Evolutionary conservation across 306 rosid species (phyloP).

Genomic region (Ceratonia siliqua): DNA sequence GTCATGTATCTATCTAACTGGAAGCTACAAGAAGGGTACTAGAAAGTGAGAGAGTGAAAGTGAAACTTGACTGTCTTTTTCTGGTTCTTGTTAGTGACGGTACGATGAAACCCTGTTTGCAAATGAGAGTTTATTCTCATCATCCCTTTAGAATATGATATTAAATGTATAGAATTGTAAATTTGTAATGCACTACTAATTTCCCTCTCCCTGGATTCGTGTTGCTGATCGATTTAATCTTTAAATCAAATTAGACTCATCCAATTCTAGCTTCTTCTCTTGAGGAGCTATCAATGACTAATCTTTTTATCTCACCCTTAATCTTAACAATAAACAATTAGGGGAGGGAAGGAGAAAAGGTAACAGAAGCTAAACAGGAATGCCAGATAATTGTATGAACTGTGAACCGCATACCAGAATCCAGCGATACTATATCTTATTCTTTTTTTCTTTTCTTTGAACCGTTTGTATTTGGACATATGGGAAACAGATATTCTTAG

Average conservation of each 20-base stretch:
- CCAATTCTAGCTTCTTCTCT: not conserved
- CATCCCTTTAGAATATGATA: not conserved
- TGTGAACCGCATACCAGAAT: too few species aligned
- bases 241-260: not conserved
- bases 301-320: not conserved
- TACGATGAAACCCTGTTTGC: not conserved
- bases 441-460: not conserved
- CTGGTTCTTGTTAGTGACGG: not conserved
- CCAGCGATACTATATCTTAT: not conserved
- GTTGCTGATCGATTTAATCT: not conserved
- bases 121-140: not conserved
- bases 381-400: too few species aligned
- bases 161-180: not conserved
- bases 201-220: not conserved
- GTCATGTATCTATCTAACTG: not conserved
- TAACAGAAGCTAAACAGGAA: not conserved
- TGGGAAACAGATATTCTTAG: not conserved
- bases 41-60: not conserved
- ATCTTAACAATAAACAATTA: not conserved
- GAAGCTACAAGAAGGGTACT: not conserved
- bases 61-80: not conserved
- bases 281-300: not conserved
- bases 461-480: not conserved
- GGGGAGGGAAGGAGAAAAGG: not conserved
- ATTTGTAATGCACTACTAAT: not conserved